Conservation (phyloP, 2,329 filamentous ascomycete species). For the Neopestalotiopsis clavispora region DNA sequence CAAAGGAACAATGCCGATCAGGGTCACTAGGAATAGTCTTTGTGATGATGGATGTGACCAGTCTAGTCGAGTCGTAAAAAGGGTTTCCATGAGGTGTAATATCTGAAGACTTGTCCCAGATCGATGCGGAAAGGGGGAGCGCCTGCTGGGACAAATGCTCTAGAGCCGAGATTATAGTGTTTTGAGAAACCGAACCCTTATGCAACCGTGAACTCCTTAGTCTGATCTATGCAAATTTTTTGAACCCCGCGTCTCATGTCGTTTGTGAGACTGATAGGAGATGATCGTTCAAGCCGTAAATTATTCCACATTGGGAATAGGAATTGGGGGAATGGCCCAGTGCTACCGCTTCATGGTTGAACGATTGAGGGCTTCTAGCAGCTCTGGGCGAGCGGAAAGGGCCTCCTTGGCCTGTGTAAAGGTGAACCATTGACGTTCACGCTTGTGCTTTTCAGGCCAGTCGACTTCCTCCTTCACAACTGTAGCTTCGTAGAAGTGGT, state of each 20-base stretch:
- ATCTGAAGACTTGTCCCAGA: not conserved
- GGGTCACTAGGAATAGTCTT: not conserved
- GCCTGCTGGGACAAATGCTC: constrained; percentile 1
- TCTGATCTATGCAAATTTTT: constrained; percentile 37
- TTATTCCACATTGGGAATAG: not conserved
- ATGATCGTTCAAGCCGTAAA: constrained; percentile 14
- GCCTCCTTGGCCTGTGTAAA: constrained; percentile 81
- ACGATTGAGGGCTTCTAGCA: constrained; percentile 83
- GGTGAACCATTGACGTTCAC: constrained; percentile 87
- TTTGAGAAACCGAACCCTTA: constrained; percentile 24
- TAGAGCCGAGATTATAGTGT: constrained; percentile 21
- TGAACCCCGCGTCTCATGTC: constrained; percentile 18
- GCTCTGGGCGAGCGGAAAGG: constrained; percentile 79
- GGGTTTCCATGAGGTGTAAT: not conserved
- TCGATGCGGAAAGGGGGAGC: not conserved
- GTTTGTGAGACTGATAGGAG: not conserved
- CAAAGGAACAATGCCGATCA: not conserved
- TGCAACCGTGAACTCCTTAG: constrained; percentile 32
- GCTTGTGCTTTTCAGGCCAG: constrained; percentile 95
- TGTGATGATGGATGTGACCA: not conserved
- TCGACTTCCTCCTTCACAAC: constrained; percentile 83
- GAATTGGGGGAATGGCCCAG: constrained; percentile 23
- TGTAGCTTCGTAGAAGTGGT: constrained; percentile 86
- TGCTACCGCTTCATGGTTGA: constrained; percentile 69
- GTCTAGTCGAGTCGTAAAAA: not conserved